Evolutionary conservation across 179 eudicot genomes (phyloP), one percentile per base, ranked within the genome.

Genomic region (Camellia oleifera): DNA sequence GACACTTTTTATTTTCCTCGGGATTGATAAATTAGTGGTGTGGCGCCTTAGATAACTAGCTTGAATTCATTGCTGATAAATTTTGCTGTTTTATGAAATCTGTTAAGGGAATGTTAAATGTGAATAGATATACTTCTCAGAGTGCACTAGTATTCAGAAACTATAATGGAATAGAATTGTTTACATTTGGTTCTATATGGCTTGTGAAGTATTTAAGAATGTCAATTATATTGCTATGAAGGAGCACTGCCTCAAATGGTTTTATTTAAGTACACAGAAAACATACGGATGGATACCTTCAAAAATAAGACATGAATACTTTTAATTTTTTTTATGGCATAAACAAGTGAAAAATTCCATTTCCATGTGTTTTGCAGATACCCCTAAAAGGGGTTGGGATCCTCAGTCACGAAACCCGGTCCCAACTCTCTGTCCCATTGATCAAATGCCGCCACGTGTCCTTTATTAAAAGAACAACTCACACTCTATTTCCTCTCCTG

Each of bases 101-200:
- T n/a, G 7, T 70, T 1, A 32, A 73, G 63, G 18, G 63, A 58
- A 26, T 11, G 32, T 73, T 54, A 73, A 3, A 14, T 73, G 26
- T 32, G 76, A 73, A 73, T 40, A 53, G 46, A 53, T 73, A 53
- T 48, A 3, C 58, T 53, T 7, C 76, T 73, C n/a, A 17, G 63
- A 5, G 26, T 6, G 48, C 61, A 48, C 26, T 8, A 13, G 57
- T 72, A 58, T 18, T 12, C 42, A n/a, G 76, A 26, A 52, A 12
- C 18, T 13, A 26, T 53, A 26, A 12, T 1, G 12, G 57, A 53
- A 10, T 13, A 52, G 44, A 23, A 72, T 53, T 12, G 48, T 52
- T 72, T 53, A 73, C 6, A 12, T 54, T 9, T 14, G 45, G 18
- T 73, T 53, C 18, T 20, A 13, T 72, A 23, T 52, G 14, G 61